phyloP scores from a whole-genome alignment of 2,329 filamentous ascomycete species.

The Colletotrichum noveboracense region DNA sequence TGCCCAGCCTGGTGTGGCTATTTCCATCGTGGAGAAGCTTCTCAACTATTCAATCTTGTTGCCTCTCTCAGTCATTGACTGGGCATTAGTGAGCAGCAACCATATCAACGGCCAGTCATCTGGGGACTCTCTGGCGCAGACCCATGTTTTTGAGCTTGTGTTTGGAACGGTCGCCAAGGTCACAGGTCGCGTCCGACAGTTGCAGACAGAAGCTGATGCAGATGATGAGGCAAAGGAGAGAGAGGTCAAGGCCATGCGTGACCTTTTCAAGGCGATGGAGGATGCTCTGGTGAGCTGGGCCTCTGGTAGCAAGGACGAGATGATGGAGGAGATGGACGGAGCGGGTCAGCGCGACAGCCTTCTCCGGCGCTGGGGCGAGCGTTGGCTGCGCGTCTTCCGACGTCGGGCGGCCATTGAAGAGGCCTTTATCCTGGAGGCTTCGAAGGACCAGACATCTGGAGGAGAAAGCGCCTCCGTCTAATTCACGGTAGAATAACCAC shows the following conservation, averaged over 20 bases:
- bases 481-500: not conserved
- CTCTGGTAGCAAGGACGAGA: slow-evolving; percentile 73
- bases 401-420: slow-evolving; percentile 87
- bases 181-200: slow-evolving; percentile 82
- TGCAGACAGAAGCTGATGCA: slow-evolving; percentile 58
- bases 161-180: slow-evolving; percentile 90
- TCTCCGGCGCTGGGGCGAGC: slow-evolving; percentile 79
- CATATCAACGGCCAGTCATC: slow-evolving; percentile 58
- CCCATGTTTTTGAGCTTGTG: slow-evolving; percentile 89
- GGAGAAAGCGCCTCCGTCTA: not conserved
- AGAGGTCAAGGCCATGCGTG: slow-evolving; percentile 77
- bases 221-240: slow-evolving; percentile 70
- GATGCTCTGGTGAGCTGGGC: slow-evolving; percentile 78
- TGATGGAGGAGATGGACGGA: slow-evolving; percentile 72
- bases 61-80: slow-evolving; percentile 84
- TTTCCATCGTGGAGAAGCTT: slow-evolving; percentile 94
- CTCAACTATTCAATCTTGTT: slow-evolving; percentile 96
- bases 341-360: slow-evolving; percentile 65
- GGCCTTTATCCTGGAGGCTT: slow-evolving; percentile 54
- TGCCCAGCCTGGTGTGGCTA: slow-evolving; percentile 87
- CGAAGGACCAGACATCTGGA: slow-evolving; percentile 21
- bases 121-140: slow-evolving; percentile 72
- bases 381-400: slow-evolving; percentile 87
- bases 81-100: slow-evolving; percentile 72
- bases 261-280: slow-evolving; percentile 81